Base-by-base conservation (phyloP, 768 basidiomycete genomes). In the Chalciporus pseudorubinellus region DNA sequence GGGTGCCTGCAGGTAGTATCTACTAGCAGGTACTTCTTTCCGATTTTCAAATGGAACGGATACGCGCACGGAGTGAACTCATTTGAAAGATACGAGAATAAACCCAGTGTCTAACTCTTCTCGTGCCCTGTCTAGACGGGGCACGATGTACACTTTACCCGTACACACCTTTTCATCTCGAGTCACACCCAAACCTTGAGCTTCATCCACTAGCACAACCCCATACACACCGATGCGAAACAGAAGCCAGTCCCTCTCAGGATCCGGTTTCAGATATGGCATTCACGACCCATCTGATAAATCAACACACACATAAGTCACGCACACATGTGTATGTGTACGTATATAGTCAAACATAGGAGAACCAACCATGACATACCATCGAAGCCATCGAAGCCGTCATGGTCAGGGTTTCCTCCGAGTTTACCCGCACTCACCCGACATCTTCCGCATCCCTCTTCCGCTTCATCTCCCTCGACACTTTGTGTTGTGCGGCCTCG, bases 381-480 rank as follows among this genome's bases (percentile, higher is more conserved):
- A 31, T 31, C 31, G 12, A 31, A 31, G 13, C 29, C n/a, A 11
- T 31, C 29, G 29, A 31, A 31, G 29, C 29, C n/a, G n/a, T n/a
- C n/a, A n/a, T n/a, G 10, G 31, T 31, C 13, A n/a, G 41, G n/a
- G n/a, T n/a, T n/a, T n/a, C 13, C 11, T 39, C 42, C 41, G 18
- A n/a, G 13, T 9, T 19, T n/a, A 16, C 33, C n/a, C 39, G 19
- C 12, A 22, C 31, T 64, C 60, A 84, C 1, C 77, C 84, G 59
- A 82, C 71, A 68, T 92, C 91, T 22, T 93, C 91, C 43, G 77
- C 87, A 22, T 93, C 91, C 38, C 91, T 79, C 74, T 92, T 93
- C 60, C 92, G 79, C 77, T 95, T 97, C 94, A 95, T 97, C 70
- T 95, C 94, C 63, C 85, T 77, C 49, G 93, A 88, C 39, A 97